These are phyloP conservation scores for Myriosclerotinia duriaeana DNA, from an alignment of 2,329 filamentous ascomycete species.

Conservation along the genomic window DNA sequence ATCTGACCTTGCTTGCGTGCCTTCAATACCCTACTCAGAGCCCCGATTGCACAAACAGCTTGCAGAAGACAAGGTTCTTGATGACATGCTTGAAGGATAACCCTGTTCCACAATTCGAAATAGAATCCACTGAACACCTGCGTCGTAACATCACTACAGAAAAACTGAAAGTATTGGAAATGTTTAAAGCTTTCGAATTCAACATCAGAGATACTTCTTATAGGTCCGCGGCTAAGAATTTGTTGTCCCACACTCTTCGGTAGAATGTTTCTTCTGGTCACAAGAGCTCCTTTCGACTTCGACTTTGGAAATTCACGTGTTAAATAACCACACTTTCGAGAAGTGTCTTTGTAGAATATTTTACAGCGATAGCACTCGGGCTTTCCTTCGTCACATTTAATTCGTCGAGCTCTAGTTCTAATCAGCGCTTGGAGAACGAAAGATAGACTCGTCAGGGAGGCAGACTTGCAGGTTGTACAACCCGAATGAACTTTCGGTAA, in stretches of 20 bases:
- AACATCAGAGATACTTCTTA: neutral
- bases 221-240: too few species aligned
- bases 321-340: constrained; percentile 19
- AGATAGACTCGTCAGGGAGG: neutral
- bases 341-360: constrained; percentile 16
- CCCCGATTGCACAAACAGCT: constrained; percentile 21
- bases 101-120: constrained; percentile 10
- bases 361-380: constrained; percentile 18
- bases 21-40: constrained; percentile 15
- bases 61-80: constrained; percentile 16
- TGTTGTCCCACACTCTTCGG: neutral
- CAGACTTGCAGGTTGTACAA: constrained; percentile 22
- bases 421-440: neutral
- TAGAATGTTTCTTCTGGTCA: constrained; percentile 3
- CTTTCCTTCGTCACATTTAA: constrained; percentile 21
- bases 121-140: constrained; percentile 12
- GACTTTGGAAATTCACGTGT: constrained; percentile 1
- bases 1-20: constrained; percentile 4
- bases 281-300: neutral
- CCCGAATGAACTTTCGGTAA: constrained; percentile 19
- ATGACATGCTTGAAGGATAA: constrained; percentile 17
- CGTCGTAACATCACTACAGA: constrained; percentile 19
- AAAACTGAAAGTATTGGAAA: constrained; percentile 17
- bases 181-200: constrained; percentile 15
- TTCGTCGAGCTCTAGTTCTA: constrained; percentile 10